Evolutionary conservation across 768 basidiomycete genomes (phyloP).

Genomic region (Pleurotus giganteus): DNA sequence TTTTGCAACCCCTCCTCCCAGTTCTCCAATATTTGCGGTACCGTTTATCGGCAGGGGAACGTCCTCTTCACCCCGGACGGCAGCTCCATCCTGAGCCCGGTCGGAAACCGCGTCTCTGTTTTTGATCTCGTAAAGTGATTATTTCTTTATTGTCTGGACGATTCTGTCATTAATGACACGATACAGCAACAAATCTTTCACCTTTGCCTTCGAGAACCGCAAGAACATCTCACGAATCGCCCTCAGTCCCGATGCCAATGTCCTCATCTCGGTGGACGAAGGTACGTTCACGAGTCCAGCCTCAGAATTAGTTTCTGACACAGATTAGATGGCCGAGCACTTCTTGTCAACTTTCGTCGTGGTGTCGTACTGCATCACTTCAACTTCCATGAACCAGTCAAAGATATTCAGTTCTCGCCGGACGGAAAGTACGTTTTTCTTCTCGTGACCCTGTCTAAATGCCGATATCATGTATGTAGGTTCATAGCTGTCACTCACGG

Average conservation of each 20-base stretch:
- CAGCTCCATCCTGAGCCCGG: conserved; percentile 88
- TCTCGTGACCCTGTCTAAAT: neutral
- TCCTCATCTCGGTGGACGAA: conserved; percentile 91
- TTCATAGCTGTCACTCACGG: conserved; percentile 95
- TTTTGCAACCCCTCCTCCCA: conserved; percentile 24
- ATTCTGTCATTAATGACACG: conserved; percentile 1
- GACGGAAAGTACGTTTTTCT: conserved; percentile 73
- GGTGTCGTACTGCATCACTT: conserved; percentile 91
- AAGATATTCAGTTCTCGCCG: conserved; percentile 86
- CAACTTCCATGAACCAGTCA: conserved; percentile 88
- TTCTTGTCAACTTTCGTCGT: conserved; percentile 88
- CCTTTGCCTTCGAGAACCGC: conserved; percentile 89
- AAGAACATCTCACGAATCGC: conserved; percentile 91
- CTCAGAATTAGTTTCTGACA: neutral
- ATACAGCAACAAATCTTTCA: conserved; percentile 87
- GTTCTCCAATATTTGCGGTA: conserved; percentile 95
- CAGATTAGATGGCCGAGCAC: conserved; percentile 79
- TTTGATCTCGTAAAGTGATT: conserved; percentile 97
- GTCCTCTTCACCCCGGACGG: conserved; percentile 92
- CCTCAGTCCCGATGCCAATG: conserved; percentile 85
- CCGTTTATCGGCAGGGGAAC: conserved; percentile 94
- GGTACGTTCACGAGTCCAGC: conserved; percentile 42
- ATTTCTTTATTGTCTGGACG: neutral
- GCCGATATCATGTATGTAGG: conserved; percentile 33
- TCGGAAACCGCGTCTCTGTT: conserved; percentile 94